These are phyloP conservation scores for Claviceps humidiphila DNA, from an alignment of 2,329 filamentous ascomycete species.

Conservation along the genomic window DNA sequence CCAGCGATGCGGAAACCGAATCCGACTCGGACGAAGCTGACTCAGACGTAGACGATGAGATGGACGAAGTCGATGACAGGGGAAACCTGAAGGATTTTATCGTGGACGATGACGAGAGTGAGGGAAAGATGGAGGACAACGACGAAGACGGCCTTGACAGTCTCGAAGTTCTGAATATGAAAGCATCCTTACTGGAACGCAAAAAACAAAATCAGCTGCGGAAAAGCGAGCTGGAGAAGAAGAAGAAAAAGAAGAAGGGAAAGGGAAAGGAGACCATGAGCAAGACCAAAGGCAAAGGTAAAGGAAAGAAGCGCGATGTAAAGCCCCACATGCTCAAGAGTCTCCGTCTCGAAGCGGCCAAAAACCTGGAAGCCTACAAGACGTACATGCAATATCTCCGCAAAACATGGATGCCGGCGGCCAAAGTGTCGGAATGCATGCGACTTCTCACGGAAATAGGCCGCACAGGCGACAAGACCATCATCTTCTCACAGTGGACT, in stretches of 20 bases:
- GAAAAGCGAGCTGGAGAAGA: neutral
- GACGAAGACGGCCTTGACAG: slow-evolving; percentile 8
- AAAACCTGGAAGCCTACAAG: slow-evolving; percentile 50
- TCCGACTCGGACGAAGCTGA: slow-evolving; percentile 14
- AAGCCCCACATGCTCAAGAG: slow-evolving; percentile 44
- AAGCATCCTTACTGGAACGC: slow-evolving; percentile 5
- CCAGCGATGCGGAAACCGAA: slow-evolving; percentile 16
- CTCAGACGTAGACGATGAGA: slow-evolving; percentile 14
- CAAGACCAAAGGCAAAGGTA: slow-evolving; percentile 15
- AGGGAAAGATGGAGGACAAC: slow-evolving; percentile 14
- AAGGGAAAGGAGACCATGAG: slow-evolving; percentile 7
- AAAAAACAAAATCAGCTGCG: neutral
- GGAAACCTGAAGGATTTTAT: slow-evolving; percentile 23
- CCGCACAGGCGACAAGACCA: slow-evolving; percentile 51
- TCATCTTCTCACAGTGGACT: slow-evolving; percentile 72
- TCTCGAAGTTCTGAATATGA: slow-evolving; percentile 6
- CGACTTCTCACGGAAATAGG: slow-evolving; percentile 56
- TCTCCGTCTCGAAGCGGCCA: slow-evolving; percentile 53
- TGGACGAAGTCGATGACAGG: slow-evolving; percentile 15
- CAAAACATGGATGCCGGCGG: slow-evolving; percentile 60
- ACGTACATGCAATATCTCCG: slow-evolving; percentile 57
- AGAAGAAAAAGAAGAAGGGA: neutral
- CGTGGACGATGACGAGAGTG: slow-evolving; percentile 21
- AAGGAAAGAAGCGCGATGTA: slow-evolving; percentile 29
- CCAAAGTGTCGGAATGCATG: slow-evolving; percentile 70